Evolutionary conservation across 2,329 filamentous ascomycete species (phyloP).

Genomic region (Didymella lethalis): DNA sequence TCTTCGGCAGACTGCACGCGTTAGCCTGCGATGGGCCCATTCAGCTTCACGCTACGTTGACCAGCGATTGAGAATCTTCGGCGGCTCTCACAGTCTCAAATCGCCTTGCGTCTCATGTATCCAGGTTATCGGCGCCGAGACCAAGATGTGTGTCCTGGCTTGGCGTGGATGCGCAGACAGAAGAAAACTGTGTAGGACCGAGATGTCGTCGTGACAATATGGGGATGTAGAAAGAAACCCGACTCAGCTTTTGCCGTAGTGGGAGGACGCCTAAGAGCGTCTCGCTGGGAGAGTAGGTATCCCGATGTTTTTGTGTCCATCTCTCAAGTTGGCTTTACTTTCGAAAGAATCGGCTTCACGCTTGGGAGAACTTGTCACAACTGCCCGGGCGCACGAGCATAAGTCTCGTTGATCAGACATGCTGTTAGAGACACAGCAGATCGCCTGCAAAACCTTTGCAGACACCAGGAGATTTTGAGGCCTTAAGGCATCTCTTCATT

Average conservation of each 20-base stretch:
- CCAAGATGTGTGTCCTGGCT: not conserved
- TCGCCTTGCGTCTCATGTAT: not conserved
- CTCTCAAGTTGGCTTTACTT: not conserved
- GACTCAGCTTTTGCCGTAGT: not conserved
- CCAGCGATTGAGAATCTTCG: not conserved
- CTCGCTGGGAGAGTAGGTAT: not conserved
- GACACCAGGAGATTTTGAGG: too few species aligned
- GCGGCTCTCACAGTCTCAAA: not conserved
- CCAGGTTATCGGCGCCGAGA: not conserved
- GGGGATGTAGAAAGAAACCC: not conserved
- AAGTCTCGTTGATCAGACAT: not conserved
- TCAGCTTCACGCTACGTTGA: not conserved
- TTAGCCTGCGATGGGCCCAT: not conserved
- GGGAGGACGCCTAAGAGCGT: not conserved
- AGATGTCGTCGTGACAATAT: not conserved
- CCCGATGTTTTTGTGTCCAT: not conserved
- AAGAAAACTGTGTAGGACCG: not conserved
- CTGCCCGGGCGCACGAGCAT: not conserved
- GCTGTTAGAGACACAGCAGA: not conserved
- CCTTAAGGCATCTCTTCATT: too few species aligned
- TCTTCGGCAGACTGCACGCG: not conserved
- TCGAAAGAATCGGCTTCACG: not conserved
- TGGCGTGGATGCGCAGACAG: not conserved
- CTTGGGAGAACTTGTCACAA: not conserved
- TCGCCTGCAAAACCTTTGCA: too few species aligned